Evolutionary conservation across 2,329 filamentous ascomycete genomes (phyloP).

Genomic region (Fusarium chaquense): DNA sequence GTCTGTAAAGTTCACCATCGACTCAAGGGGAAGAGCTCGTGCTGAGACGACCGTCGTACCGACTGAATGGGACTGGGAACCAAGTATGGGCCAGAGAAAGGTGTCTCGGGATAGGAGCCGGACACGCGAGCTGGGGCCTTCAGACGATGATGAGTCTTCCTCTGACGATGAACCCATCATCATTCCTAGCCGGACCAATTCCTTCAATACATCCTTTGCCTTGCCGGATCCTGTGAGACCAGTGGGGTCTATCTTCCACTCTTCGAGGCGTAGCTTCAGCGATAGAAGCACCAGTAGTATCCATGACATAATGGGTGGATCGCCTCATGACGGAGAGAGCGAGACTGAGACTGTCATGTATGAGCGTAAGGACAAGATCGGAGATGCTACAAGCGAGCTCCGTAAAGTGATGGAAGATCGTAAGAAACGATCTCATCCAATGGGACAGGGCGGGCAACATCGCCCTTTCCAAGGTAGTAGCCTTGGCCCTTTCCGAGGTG

Average conservation of each 20-base stretch:
- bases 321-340: slow-evolving; percentile 62
- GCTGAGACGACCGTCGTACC: slow-evolving; percentile 64
- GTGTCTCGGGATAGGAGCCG: slow-evolving; percentile 48
- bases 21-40: slow-evolving; percentile 69
- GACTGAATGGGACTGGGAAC: slow-evolving; percentile 48
- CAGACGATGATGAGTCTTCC: slow-evolving; percentile 67
- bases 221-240: slow-evolving; percentile 66
- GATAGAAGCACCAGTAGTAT: slow-evolving; percentile 61
- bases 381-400: slow-evolving; percentile 71
- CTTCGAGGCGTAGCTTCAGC: slow-evolving; percentile 61
- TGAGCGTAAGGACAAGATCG: slow-evolving; percentile 57
- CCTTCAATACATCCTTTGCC: slow-evolving; percentile 67
- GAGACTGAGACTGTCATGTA: slow-evolving; percentile 70
- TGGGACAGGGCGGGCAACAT: slow-evolving; percentile 50
- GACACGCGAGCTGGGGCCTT: slow-evolving; percentile 59
- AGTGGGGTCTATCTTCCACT: slow-evolving; percentile 61
- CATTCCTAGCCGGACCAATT: slow-evolving; percentile 69
- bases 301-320: slow-evolving; percentile 54
- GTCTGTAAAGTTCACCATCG: slow-evolving; percentile 73
- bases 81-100: slow-evolving; percentile 47
- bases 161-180: slow-evolving; percentile 74
- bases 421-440: slow-evolving; percentile 56
- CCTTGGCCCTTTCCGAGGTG: slow-evolving; percentile 50
- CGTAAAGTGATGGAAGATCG: slow-evolving; percentile 68
- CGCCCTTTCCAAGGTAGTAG: slow-evolving; percentile 51